These are phyloP conservation scores for Curvularia sp. DNA, from an alignment of 2,329 filamentous ascomycete species.

Conservation along the genomic window DNA sequence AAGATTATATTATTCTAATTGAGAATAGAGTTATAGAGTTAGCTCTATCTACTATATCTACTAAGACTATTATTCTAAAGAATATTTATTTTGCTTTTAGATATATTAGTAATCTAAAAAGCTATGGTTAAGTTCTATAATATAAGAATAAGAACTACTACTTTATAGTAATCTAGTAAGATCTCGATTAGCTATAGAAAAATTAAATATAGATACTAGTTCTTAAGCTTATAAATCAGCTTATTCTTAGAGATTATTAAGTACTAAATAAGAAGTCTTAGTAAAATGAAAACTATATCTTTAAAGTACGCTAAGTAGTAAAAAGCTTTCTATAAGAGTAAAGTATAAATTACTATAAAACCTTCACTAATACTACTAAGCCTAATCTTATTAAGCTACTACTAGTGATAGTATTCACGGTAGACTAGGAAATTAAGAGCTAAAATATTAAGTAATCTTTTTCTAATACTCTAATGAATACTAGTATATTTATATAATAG, in stretches of 20 bases:
- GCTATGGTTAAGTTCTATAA: no score
- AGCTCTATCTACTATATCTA: no score
- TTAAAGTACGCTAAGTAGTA: neutral
- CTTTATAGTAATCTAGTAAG: no score
- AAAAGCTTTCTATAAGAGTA: neutral
- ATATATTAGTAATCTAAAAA: no score
- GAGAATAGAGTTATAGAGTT: no score
- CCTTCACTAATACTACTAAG: neutral
- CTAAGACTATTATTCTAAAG: no score
- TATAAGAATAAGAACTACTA: no score
- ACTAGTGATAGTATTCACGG: neutral
- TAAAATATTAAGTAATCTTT: slow-evolving; percentile 7
- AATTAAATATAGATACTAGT: neutral
- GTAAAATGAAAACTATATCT: neutral
- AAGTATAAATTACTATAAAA: neutral
- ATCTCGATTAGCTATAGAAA: no score
- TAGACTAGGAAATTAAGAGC: neutral
- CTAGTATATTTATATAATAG: neutral
- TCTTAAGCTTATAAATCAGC: neutral
- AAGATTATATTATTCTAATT: no score
- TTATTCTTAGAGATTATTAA: neutral
- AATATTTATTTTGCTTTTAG: no score
- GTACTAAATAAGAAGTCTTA: neutral
- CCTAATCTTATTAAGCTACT: neutral
- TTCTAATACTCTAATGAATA: neutral